Evolutionary conservation across 805 yeast genomes (phyloP), one percentile per base, ranked within the genome.

Genomic region (Ogataea paraovalis): DNA sequence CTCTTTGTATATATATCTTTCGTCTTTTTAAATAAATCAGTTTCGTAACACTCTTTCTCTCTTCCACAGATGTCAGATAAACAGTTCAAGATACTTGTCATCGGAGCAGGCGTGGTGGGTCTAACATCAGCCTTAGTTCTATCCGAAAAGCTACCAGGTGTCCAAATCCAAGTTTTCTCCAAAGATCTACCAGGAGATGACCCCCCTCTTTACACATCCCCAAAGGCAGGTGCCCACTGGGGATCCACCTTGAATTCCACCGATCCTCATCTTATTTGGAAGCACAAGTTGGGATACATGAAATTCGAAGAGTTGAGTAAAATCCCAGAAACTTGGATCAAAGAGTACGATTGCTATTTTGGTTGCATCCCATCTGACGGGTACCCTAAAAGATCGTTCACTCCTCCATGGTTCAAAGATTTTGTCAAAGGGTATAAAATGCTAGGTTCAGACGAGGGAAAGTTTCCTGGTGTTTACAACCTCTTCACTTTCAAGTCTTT

Each of bases 181-280:
- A 66, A 67, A 38, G 69, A 75, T 49, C 57, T 81, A n/a, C 87
- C 86, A 0, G 86, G 87, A 2, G 86, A 82, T 45, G 49, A 61
- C 14, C 71, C 71, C 41, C 37, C 50, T 4, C 70, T 73, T 5
- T 83, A 79, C 57, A 73, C 86, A 1, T 80, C 85, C 0, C 86
- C 87, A 2, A 78, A 72, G 59, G 89, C 87, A 0, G 88, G 89
- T 3, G 89, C 88, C 32, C 80, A 82, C 50, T 83, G 88, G 86
- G 68, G 62, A 16, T 66, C 74, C 3, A 64, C 65, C 47, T 69
- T 71, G 14, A 42, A 57, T 7, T 46, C 50, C 13, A 56, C 59
- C 4, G 47, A 43, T n/a, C 14, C 18, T 5, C 19, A 30, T 3
- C 23, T 21, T 9, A 21, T n/a, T n/a, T 69, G 71, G 43, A 55